Evolutionary conservation across 2,329 filamentous ascomycete genomes (phyloP), one percentile per base, ranked within the genome.

Genomic region (Aspergillus tamarii): DNA sequence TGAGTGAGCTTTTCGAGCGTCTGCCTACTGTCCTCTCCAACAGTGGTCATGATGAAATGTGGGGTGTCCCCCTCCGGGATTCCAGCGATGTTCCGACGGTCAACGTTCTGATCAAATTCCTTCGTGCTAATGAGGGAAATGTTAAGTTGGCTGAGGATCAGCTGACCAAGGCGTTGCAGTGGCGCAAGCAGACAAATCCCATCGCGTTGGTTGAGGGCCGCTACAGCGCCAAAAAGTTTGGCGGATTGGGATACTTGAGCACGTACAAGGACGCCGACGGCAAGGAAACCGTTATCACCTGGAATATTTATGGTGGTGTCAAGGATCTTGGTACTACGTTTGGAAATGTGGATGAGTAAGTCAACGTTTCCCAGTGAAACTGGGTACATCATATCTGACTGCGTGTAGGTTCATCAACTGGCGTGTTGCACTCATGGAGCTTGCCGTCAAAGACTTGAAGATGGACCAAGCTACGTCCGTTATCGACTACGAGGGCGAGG

Each of bases 261-360:
- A 84, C 84, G n/a, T 88, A 95, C 69, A 80, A 84, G 60, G 82
- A 82, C 46, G 83, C 84, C 41, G 83, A 84, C 1, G 82, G 81
- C 30, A 84, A 83, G 57, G 75, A 81, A 61, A 76, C 87, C 71
- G 78, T 97, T 61, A 89, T 94, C 56, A 95, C 92, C 2, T 97
- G 94, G 90, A 97, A 97, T 77, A 89, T 97, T 73, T 97, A 98
- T 75, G 94, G 94, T 16, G 88, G 88, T 43, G 91, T 94, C 66
- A 95, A 95, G 84, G 87, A 92, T 70, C 88, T 93, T 66, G 87
- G 91, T 68, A 83, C 84, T 63, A 96, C 93, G 0, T 97, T 97
- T 82, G 92, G 91, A 4, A 85, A 95, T 72, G 81, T 93, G 7
- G 84, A 93, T 30, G 91, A 91, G 92, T 96, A 81, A 77, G 90